phyloP scores from a whole-genome alignment of 2,329 filamentous ascomycete species.

The Calonectria montana region DNA sequence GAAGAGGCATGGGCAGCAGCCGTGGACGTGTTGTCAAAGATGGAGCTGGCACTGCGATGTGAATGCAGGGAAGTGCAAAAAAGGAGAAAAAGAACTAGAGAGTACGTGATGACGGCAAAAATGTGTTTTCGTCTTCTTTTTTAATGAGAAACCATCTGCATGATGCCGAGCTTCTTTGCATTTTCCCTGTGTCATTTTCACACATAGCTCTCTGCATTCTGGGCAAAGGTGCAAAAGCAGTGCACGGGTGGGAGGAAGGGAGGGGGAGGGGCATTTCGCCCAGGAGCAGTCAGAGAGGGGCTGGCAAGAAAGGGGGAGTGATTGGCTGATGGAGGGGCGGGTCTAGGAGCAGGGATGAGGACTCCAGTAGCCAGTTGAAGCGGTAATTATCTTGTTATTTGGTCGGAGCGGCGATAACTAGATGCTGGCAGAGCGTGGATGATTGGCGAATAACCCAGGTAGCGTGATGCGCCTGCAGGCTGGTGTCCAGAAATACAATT shows the following conservation, averaged over 20 bases:
- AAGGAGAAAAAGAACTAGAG: not conserved
- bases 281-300: slow-evolving; percentile 1
- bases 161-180: not conserved
- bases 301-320: not conserved
- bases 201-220: not conserved
- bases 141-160: no score
- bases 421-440: not conserved
- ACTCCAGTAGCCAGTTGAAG: not conserved
- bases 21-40: not conserved
- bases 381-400: slow-evolving; percentile 1
- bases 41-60: not conserved
- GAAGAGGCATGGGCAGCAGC: no score
- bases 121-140: not conserved
- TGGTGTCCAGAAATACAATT: not conserved
- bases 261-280: not conserved
- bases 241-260: not conserved
- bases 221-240: not conserved
- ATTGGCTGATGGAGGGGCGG: not conserved
- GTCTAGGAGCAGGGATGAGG: not conserved
- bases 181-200: not conserved
- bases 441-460: not conserved
- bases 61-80: not conserved
- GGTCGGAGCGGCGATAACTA: not conserved
- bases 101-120: not conserved
- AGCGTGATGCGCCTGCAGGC: not conserved